Evolutionary conservation across 176 grass and related monocot species (phyloP).

Genomic region (Typha latifolia): DNA sequence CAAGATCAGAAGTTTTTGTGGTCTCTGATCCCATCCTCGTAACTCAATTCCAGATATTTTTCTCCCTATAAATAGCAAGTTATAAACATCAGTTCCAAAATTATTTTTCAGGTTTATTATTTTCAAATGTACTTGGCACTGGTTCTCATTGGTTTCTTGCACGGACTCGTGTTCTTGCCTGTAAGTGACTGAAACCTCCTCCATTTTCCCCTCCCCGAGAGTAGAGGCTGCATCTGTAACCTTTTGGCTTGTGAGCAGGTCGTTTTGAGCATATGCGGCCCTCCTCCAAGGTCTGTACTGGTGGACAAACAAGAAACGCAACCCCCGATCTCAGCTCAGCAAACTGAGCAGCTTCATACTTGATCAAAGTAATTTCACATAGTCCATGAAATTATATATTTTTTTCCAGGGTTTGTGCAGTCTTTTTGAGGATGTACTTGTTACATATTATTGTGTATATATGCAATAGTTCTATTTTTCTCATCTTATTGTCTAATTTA

Average conservation of each 20-base stretch:
- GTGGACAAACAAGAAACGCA: constrained; percentile 17
- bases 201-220: not conserved
- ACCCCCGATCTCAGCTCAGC: constrained; percentile 22
- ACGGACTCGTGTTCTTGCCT: constrained; percentile 90
- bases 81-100: not conserved
- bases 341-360: constrained; percentile 11
- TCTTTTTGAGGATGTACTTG: too few relatives aligned
- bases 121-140: constrained; percentile 97
- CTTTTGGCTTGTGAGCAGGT: constrained; percentile 45
- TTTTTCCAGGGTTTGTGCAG: too few relatives aligned
- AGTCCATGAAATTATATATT: too few relatives aligned
- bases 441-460: too few relatives aligned
- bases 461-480: too few relatives aligned
- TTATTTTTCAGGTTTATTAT: constrained; percentile 75
- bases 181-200: constrained; percentile 30
- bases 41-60: constrained; percentile 5
- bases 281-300: constrained; percentile 29
- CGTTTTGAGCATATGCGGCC: constrained; percentile 69
- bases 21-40: constrained; percentile 30
- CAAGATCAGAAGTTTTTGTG: constrained; percentile 98
- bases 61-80: not conserved
- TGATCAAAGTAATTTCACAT: too few relatives aligned
- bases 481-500: too few relatives aligned
- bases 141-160: constrained; percentile 91
- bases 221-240: constrained; percentile 2